Evolutionary conservation across 2,329 filamentous ascomycete species (phyloP).

Genomic region (Diplodia mutila): DNA sequence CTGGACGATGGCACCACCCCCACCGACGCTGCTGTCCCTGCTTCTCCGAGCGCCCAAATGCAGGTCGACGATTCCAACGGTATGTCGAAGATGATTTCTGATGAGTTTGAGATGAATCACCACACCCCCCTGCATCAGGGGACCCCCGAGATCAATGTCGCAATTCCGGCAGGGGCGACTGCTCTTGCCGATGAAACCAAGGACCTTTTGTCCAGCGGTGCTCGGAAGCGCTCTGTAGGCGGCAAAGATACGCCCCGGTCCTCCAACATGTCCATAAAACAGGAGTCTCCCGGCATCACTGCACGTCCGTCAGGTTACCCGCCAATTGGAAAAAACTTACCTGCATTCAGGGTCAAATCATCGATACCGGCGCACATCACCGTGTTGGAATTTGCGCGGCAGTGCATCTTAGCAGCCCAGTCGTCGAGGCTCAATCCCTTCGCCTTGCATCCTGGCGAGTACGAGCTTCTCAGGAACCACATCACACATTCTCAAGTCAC

Average conservation of each 20-base stretch:
- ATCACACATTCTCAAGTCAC: constrained; percentile 90
- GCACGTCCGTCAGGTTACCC: constrained; percentile 32
- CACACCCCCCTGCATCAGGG: constrained; percentile 4
- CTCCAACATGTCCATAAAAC: constrained; percentile 18
- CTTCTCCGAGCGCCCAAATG: not conserved
- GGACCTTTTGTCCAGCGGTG: not conserved
- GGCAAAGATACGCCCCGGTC: constrained; percentile 11
- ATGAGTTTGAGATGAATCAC: constrained; percentile 21
- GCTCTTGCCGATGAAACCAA: constrained; percentile 8
- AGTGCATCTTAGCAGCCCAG: constrained; percentile 88
- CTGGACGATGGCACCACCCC: constrained; percentile 8
- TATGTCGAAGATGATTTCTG: constrained; percentile 28
- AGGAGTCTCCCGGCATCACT: constrained; percentile 22
- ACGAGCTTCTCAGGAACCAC: constrained; percentile 75
- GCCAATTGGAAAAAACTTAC: constrained; percentile 52
- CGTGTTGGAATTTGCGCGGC: constrained; percentile 79
- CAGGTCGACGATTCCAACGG: not conserved
- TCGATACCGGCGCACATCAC: constrained; percentile 80
- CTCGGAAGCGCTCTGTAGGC: not conserved
- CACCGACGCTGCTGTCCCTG: not conserved
- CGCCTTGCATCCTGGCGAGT: constrained; percentile 82
- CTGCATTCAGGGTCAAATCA: constrained; percentile 63
- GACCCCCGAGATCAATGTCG: constrained; percentile 10
- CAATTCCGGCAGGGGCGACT: constrained; percentile 3
- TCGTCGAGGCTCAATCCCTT: constrained; percentile 89